A percentile compares a stretch with the other conserved stretches of the same genome.
Conservation (phyloP, 257 asterid species). For the Knoxia roxburghii region DNA sequence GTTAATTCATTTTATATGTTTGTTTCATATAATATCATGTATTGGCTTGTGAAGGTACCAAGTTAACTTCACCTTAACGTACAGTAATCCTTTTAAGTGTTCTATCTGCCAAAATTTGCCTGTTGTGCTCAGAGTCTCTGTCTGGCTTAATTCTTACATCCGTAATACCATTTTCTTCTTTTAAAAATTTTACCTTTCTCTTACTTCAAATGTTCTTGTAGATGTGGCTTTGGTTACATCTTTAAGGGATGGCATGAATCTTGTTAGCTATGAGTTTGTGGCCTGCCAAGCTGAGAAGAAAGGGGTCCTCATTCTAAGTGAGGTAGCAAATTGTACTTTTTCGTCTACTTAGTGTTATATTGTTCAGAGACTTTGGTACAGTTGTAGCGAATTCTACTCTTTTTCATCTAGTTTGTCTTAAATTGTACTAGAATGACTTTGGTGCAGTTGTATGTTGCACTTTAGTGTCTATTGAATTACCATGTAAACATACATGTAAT, state of each 20-base stretch:
- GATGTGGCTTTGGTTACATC: conserved; percentile 92
- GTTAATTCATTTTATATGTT: background rate
- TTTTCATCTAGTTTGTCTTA: background rate
- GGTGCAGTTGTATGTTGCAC: background rate
- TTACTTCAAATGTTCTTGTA: conserved; percentile 21
- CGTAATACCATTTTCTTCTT: background rate
- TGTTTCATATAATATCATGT: background rate
- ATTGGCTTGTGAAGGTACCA: background rate
- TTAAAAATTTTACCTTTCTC: background rate
- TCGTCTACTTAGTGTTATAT: background rate
- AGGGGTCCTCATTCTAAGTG: conserved; percentile 92
- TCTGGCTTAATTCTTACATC: background rate
- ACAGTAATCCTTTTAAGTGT: background rate
- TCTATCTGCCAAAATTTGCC: background rate
- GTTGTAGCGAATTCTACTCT: background rate
- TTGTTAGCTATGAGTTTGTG: conserved; percentile 91
- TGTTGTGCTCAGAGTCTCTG: background rate
- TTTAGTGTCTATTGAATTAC: background rate
- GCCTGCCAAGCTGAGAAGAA: conserved; percentile 91
- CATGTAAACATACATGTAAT: background rate
- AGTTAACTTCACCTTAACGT: background rate
- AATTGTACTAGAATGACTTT: background rate
- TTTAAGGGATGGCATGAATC: conserved; percentile 94
- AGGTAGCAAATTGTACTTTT: conserved; percentile 39
- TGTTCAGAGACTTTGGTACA: background rate